Base-by-base conservation (phyloP, 345 rosid genomes). In the Euphorbia tirucalli region DNA sequence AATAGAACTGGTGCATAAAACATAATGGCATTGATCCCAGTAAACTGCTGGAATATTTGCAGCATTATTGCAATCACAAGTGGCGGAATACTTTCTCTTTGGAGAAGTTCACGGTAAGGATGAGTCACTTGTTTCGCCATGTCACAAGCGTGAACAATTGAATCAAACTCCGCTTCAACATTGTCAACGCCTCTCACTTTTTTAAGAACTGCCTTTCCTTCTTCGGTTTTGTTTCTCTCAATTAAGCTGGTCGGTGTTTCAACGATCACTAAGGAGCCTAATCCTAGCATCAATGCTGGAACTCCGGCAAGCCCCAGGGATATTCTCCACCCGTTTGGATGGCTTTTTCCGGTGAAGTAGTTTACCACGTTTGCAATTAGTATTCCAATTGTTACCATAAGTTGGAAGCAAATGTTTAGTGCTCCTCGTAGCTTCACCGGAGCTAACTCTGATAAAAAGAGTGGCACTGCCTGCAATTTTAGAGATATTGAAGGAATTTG, bases 171-270 rank as follows among this genome's bases (percentile, higher is more conserved):
- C 0, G 65, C 50, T 4, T 80, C 82, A 19, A 87, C 88, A 21
- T 85, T 64, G 49, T 81, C 85, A 0, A 85, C 85, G 1, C 88
- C 91, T 43, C 92, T 75, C 30, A 87, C 86, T 73, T 72, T 84
- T 78, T 74, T 75, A 5, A 87, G 89, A 1, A 81, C 69, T 56
- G 54, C 66, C 3, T 64, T 60, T 0, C 89, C 88, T 1, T 66
- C 66, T 2, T 21, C 71, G 7, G 41, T 71, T 0, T 79, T 87
- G 21, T 79, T 76, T 0, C 83, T 73, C 79, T 87, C 88, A 15
- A 89, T 62, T 8, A 89, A 82, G 76, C 92, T 91, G 0, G 92
- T 66, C 0, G 93, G 97, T 14, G 97, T 86, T 66, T 86, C 89
- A 0, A 75, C 68, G 52, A 91, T 91, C 54, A 82, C 27, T 25